phyloP scores from a whole-genome alignment of 2,329 filamentous ascomycete genomes.

The Fusarium austroafricanum region DNA sequence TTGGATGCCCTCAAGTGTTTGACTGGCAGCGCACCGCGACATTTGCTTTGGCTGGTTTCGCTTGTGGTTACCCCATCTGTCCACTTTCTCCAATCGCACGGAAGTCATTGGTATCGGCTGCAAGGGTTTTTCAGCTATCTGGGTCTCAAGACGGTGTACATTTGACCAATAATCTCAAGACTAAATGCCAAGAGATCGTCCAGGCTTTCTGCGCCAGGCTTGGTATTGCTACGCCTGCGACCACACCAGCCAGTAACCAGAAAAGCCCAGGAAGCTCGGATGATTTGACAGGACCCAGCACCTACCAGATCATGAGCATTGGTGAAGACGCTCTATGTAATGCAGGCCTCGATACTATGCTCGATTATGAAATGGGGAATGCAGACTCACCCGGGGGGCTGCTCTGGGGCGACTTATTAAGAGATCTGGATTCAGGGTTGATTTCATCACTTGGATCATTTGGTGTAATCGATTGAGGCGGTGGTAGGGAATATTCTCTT shows the following conservation, averaged over 20 bases:
- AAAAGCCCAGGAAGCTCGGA: background rate
- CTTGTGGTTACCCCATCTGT: conserved; percentile 45
- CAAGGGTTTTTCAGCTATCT: conserved; percentile 28
- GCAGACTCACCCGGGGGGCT: conserved; percentile 24
- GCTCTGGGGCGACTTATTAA: conserved; percentile 43
- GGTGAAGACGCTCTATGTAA: conserved; percentile 13
- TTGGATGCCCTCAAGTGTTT: conserved; percentile 45
- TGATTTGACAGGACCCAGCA: background rate
- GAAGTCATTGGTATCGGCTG: conserved; percentile 25
- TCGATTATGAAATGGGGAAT: conserved; percentile 24
- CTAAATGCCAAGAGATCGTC: conserved; percentile 31
- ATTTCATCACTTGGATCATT: conserved; percentile 46
- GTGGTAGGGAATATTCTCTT: background rate
- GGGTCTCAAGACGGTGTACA: conserved; percentile 7
- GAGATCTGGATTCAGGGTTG: conserved; percentile 35
- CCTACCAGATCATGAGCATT: conserved; percentile 30
- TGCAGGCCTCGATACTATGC: conserved; percentile 3
- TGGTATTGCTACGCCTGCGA: conserved; percentile 34
- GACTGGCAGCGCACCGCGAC: conserved; percentile 47
- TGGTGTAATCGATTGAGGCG: conserved; percentile 9
- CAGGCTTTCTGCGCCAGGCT: conserved; percentile 37
- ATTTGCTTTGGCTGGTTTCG: conserved; percentile 37
- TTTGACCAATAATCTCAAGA: conserved; percentile 17
- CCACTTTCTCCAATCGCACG: conserved; percentile 38
- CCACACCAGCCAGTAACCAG: conserved; percentile 3